Evolutionary conservation across 2,329 filamentous ascomycete genomes (phyloP).

Genomic region (Fusarium humuli): DNA sequence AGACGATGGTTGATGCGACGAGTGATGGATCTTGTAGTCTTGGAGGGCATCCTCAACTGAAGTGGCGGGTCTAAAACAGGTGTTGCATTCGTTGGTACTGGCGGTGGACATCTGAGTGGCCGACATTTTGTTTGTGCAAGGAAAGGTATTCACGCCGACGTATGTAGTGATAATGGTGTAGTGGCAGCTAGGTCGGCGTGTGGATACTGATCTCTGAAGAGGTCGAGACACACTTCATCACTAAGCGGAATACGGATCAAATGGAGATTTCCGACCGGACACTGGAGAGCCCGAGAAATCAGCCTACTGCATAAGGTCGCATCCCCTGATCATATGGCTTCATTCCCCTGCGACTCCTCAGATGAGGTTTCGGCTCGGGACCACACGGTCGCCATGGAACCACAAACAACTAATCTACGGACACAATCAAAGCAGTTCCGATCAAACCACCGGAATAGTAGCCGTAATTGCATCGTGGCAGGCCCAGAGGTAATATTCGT

Average conservation of each 20-base stretch:
- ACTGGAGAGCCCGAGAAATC: no score
- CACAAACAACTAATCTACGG: neutral
- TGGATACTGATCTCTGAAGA: no score
- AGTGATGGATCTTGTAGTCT: constrained; percentile 14
- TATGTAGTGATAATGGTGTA: no score
- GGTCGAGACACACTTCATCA: no score
- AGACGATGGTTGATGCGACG: neutral
- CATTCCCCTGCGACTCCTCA: no score
- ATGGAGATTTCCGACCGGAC: no score
- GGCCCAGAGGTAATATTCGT: neutral
- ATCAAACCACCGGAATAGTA: neutral
- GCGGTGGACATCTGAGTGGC: neutral
- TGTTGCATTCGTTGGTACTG: no score
- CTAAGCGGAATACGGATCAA: no score
- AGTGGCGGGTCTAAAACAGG: neutral
- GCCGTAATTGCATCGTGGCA: neutral
- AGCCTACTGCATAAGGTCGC: no score
- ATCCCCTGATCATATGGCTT: no score
- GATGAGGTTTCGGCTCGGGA: neutral
- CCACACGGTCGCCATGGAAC: neutral
- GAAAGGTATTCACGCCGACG: no score
- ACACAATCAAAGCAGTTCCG: neutral
- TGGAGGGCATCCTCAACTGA: neutral
- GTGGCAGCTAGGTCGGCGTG: no score
- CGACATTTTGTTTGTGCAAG: neutral